phyloP scores from a whole-genome alignment of 345 rosid species.

The Citrus reticulata region DNA sequence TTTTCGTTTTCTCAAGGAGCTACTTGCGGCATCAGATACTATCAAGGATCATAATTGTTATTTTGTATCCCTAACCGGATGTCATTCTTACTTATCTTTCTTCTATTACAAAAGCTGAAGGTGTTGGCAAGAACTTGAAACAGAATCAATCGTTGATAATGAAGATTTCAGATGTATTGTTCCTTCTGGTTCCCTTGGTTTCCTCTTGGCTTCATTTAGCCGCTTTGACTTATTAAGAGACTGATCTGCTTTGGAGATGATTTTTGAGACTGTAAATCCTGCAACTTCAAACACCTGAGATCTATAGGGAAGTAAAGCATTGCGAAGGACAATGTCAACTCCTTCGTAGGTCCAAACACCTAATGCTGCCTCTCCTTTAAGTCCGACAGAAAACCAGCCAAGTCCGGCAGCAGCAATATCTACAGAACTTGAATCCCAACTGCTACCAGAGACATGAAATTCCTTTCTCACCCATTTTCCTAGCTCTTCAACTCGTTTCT shows the following conservation, averaged over 20 bases:
- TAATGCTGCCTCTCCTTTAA: slow-evolving; percentile 72
- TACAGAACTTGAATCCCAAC: slow-evolving; percentile 77
- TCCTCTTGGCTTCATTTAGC: slow-evolving; percentile 47
- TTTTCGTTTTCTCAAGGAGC: neutral
- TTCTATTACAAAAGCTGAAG: neutral
- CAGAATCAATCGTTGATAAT: neutral
- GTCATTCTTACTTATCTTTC: neutral
- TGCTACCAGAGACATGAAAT: slow-evolving; percentile 53
- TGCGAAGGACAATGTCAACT: slow-evolving; percentile 63
- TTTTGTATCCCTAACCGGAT: neutral
- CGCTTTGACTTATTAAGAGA: slow-evolving; percentile 37
- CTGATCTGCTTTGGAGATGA: slow-evolving; percentile 85
- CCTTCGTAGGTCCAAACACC: slow-evolving; percentile 89
- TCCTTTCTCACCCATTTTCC: slow-evolving; percentile 82
- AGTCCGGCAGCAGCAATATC: slow-evolving; percentile 85
- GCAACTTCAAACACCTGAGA: slow-evolving; percentile 67
- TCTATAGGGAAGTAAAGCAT: slow-evolving; percentile 66
- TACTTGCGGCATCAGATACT: neutral
- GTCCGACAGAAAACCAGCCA: slow-evolving; percentile 85
- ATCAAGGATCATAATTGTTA: neutral
- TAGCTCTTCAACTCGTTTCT: slow-evolving; percentile 63
- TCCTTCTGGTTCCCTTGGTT: slow-evolving; percentile 19
- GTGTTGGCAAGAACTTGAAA: neutral
- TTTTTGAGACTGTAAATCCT: slow-evolving; percentile 84
- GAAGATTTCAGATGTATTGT: slow-evolving; percentile 17